Evolutionary conservation across 192 early-diverging fungal genomes (phyloP).

Genomic region (Gamsiella multidivaricata): DNA sequence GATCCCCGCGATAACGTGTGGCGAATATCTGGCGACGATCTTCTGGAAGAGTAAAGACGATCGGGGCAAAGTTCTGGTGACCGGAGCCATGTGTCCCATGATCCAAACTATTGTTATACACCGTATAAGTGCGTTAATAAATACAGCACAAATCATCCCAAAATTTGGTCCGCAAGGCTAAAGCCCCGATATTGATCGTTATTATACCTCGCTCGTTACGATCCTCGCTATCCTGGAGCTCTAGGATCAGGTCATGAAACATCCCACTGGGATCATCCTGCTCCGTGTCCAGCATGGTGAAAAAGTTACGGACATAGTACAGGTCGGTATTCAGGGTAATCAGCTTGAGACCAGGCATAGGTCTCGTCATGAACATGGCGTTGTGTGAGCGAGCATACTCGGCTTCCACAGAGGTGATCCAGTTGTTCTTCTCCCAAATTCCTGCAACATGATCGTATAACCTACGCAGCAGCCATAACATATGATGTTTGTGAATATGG

Average conservation of each 20-base stretch:
- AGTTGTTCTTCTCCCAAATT: slow-evolving; percentile 57
- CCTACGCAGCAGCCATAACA: too few species aligned
- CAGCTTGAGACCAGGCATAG: slow-evolving; percentile 56
- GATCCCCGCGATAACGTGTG: slow-evolving; percentile 63
- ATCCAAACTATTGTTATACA: slow-evolving; percentile 56
- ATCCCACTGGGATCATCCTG: slow-evolving; percentile 61
- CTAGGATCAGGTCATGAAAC: slow-evolving; percentile 58
- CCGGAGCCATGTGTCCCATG: slow-evolving; percentile 66
- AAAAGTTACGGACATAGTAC: slow-evolving; percentile 65
- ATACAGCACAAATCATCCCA: too few species aligned
- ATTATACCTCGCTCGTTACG: slow-evolving; percentile 41
- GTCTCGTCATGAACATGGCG: slow-evolving; percentile 60
- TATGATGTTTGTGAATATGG: too few species aligned
- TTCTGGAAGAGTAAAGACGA: slow-evolving; percentile 61
- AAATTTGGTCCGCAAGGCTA: not conserved
- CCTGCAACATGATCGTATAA: slow-evolving; percentile 58
- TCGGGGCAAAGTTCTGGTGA: slow-evolving; percentile 55
- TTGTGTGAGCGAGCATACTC: slow-evolving; percentile 46
- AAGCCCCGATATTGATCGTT: not conserved
- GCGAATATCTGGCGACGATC: slow-evolving; percentile 64
- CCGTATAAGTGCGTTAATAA: too few species aligned
- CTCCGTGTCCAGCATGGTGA: slow-evolving; percentile 56
- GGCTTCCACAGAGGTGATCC: slow-evolving; percentile 55
- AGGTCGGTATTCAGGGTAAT: slow-evolving; percentile 67
- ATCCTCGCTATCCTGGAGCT: slow-evolving; percentile 64